phyloP scores from a whole-genome alignment of 2,329 filamentous ascomycete genomes.

The Aspergillus aculeatus region DNA sequence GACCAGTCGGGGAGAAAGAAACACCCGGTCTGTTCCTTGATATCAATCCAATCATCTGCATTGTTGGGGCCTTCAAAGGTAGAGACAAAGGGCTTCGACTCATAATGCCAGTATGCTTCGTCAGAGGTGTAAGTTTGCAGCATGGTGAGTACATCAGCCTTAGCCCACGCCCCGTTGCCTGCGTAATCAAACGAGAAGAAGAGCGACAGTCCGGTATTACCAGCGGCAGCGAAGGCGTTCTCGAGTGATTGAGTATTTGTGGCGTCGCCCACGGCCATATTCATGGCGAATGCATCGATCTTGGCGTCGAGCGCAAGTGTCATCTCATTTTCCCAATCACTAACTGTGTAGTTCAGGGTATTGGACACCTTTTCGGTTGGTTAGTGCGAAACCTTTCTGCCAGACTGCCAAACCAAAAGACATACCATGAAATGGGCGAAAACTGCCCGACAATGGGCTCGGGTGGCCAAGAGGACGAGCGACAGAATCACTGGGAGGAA shows the following conservation, averaged over 20 bases:
- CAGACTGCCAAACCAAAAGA: too few species aligned
- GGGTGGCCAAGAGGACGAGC: too few species aligned
- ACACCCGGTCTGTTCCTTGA: slow-evolving; percentile 41
- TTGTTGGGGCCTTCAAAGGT: slow-evolving; percentile 47
- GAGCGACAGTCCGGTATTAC: slow-evolving; percentile 28
- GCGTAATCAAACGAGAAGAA: slow-evolving; percentile 42
- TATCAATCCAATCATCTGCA: slow-evolving; percentile 45
- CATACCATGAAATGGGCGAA: slow-evolving; percentile 1
- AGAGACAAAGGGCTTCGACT: slow-evolving; percentile 36
- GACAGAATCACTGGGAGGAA: too few species aligned
- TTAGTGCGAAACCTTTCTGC: too few species aligned
- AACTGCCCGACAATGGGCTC: neutral
- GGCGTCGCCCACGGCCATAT: slow-evolving; percentile 32
- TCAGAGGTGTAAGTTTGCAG: slow-evolving; percentile 25
- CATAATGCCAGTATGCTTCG: slow-evolving; percentile 27
- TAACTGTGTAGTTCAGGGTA: neutral
- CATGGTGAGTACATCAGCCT: slow-evolving; percentile 22
- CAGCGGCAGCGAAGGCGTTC: slow-evolving; percentile 26
- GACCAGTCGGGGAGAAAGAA: slow-evolving; percentile 51
- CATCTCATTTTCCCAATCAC: slow-evolving; percentile 28
- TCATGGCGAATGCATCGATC: slow-evolving; percentile 44
- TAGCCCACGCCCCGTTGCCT: slow-evolving; percentile 30
- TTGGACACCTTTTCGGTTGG: neutral
- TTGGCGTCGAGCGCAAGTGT: slow-evolving; percentile 32
- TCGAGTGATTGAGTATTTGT: slow-evolving; percentile 19